phyloP scores from a whole-genome alignment of 2,329 filamentous ascomycete genomes.

The Myriangium duriaei region DNA sequence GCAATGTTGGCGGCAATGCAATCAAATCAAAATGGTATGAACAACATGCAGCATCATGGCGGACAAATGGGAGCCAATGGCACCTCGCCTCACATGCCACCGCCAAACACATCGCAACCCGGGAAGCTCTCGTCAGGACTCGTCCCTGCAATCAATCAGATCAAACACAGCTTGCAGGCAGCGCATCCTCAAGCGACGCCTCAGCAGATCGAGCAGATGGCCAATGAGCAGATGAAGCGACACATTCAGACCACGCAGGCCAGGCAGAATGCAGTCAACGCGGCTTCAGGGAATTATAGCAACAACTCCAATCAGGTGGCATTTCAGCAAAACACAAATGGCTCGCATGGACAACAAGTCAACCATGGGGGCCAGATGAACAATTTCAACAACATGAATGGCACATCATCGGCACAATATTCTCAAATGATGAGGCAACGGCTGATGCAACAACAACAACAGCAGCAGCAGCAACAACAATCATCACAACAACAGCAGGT shows the following conservation, averaged over 20 bases:
- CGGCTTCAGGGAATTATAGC: slow-evolving; percentile 23
- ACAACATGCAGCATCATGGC: slow-evolving; percentile 11
- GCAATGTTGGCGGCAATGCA: slow-evolving; percentile 8
- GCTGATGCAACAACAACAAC: slow-evolving; percentile 15
- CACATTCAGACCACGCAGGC: slow-evolving; percentile 19
- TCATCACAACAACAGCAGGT: background rate
- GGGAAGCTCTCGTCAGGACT: slow-evolving; percentile 41
- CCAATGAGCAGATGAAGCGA: slow-evolving; percentile 37
- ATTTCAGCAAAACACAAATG: slow-evolving; percentile 11
- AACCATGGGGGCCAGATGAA: slow-evolving; percentile 7
- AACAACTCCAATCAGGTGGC: slow-evolving; percentile 10
- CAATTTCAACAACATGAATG: slow-evolving; percentile 11
- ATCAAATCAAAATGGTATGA: slow-evolving; percentile 5
- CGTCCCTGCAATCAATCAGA: slow-evolving; percentile 42
- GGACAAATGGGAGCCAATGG: slow-evolving; percentile 14
- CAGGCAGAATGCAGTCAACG: slow-evolving; percentile 26
- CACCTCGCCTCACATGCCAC: slow-evolving; percentile 26
- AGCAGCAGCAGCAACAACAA: slow-evolving; percentile 5
- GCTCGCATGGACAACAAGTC: slow-evolving; percentile 7
- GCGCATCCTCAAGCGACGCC: slow-evolving; percentile 39
- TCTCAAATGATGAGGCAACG: slow-evolving; percentile 21
- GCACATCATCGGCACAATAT: slow-evolving; percentile 17
- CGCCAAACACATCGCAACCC: slow-evolving; percentile 26
- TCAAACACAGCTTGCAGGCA: slow-evolving; percentile 40
- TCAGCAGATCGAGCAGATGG: slow-evolving; percentile 42